Percentiles rank a stretch among this genome's conserved stretches.
Evolutionary conservation across 345 rosid species (phyloP).

Genomic region (Brassica carinata): DNA sequence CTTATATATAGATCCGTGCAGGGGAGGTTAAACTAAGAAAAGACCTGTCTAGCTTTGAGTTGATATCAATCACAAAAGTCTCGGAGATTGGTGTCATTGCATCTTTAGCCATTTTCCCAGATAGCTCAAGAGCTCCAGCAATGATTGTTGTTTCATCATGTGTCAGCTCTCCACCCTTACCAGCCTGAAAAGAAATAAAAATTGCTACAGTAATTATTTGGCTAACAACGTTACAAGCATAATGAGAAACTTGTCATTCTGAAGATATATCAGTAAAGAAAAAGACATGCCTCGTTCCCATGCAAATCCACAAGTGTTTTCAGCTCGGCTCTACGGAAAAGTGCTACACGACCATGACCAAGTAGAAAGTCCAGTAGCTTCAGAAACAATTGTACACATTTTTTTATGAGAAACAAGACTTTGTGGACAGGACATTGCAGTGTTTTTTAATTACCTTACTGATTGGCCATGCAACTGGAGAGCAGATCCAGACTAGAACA

Average conservation of each 20-base stretch:
- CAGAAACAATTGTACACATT: too few species aligned
- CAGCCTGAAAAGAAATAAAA: slow-evolving; percentile 57
- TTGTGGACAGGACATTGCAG: neutral
- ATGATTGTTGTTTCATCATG: slow-evolving; percentile 96
- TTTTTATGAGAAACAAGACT: too few species aligned
- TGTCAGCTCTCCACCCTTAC: slow-evolving; percentile 94
- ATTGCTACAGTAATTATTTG: neutral
- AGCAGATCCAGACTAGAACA: slow-evolving; percentile 79
- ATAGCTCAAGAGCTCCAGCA: slow-evolving; percentile 91
- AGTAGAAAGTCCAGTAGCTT: slow-evolving; percentile 75
- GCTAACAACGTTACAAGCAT: neutral
- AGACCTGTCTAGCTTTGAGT: slow-evolving; percentile 76
- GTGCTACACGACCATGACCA: slow-evolving; percentile 82
- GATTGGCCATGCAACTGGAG: slow-evolving; percentile 84
- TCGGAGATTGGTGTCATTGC: slow-evolving; percentile 84
- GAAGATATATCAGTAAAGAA: neutral
- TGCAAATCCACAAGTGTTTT: slow-evolving; percentile 88
- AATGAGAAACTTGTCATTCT: neutral
- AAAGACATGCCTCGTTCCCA: slow-evolving; percentile 80
- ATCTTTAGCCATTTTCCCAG: slow-evolving; percentile 69
- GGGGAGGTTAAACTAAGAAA: neutral
- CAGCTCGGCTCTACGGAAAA: slow-evolving; percentile 91
- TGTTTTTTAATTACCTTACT: slow-evolving; percentile 63
- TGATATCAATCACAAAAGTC: slow-evolving; percentile 75
- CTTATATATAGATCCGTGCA: neutral